Base-by-base conservation (phyloP, 441 rosid species). In the Sinapis alba region DNA sequence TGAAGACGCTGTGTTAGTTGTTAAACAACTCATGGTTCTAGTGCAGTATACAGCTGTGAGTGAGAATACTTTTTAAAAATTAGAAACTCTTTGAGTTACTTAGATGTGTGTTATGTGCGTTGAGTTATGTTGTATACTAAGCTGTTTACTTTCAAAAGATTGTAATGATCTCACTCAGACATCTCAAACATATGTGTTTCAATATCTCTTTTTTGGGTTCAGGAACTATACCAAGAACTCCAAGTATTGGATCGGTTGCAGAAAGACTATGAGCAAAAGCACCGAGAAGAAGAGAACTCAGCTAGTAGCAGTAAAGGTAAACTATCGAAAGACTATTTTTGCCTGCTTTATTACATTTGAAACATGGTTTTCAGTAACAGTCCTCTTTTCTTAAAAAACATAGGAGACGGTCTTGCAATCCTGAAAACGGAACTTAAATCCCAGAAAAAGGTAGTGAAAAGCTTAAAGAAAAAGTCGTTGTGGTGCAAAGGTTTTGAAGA, bases 41-140 rank as follows among this genome's bases (percentile, higher is more conserved):
- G 94, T 88, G 72, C 89, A 89, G 56, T 77, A 82, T 82, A 89
- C 94, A 75, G 90, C 90, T 60, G 94, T 89, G 71, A 84, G 90
- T 89, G 30, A 57, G n/a, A 51, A 38, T 11, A 47, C 47, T 65
- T 36, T 51, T 69, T 36, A 43, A 43, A 7, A 26, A n/a, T n/a
- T n/a, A n/a, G n/a, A n/a, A n/a, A n/a, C n/a, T n/a, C n/a, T n/a
- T 13, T 51, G 43, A 27, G 56, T 77, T 60, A 63, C 24, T 9
- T 62, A 56, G 23, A 23, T 71, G 19, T 24, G 64, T 63, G 63
- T 47, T 26, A 30, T 70, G 19, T 45, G 9, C 51, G 47, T 13
- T 41, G 18, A 15, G 53, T 3, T 45, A 45, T 45, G 53, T 7
- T 45, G 53, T 58, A 54, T 43, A 57, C 53, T 59, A 65, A 65